A percentile compares a stretch with the other conserved stretches of the same genome.
Evolutionary conservation across 208 protist species (phyloP).

Genomic region (Phytomonas serpens): DNA sequence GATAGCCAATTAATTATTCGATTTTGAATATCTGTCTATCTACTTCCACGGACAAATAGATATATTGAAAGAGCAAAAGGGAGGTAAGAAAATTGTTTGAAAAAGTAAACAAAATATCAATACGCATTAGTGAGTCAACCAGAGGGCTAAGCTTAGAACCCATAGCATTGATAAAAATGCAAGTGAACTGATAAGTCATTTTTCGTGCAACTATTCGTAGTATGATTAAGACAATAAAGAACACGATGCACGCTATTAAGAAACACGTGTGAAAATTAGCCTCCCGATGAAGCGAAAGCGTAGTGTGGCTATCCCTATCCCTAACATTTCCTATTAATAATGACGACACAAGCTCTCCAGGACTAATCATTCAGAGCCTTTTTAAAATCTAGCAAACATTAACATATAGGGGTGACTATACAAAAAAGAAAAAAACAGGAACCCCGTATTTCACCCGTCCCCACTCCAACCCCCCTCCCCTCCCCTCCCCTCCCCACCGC

Average conservation of each 20-base stretch:
- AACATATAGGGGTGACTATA: neutral
- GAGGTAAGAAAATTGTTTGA: neutral
- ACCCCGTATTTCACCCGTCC: neutral
- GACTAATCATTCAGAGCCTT: neutral
- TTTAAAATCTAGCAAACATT: neutral
- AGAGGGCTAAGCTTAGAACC: neutral
- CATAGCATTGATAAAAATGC: slow-evolving; percentile 4
- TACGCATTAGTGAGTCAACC: slow-evolving; percentile 5
- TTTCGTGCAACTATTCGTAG: neutral
- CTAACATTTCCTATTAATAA: neutral
- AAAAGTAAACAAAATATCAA: slow-evolving; percentile 10
- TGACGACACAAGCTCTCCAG: neutral
- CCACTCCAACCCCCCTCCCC: no score
- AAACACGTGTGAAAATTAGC: neutral
- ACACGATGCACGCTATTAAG: neutral
- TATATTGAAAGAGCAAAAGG: neutral
- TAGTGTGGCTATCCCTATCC: neutral
- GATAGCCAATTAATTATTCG: neutral
- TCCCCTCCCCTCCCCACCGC: neutral
- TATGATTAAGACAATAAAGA: neutral
- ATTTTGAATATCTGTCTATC: neutral
- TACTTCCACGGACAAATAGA: neutral
- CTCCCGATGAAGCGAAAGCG: neutral
- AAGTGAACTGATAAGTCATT: slow-evolving; percentile 14
- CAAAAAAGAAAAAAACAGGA: slow-evolving; percentile 9